Evolutionary conservation across 164 flowering plant species (phyloP).

Genomic region (Aristolochia californica): DNA sequence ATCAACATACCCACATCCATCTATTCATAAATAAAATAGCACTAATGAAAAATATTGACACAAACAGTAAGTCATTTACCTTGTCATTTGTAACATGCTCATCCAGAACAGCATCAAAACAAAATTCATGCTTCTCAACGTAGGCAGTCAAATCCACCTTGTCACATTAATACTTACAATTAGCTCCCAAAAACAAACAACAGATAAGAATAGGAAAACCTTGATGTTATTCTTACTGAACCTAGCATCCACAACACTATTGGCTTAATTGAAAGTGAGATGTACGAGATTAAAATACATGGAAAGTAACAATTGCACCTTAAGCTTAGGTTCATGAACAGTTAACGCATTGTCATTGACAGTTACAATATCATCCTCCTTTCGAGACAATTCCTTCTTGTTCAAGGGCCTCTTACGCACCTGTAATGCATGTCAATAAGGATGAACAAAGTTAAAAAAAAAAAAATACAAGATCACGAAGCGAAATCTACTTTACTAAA

Average conservation of each 20-base stretch:
- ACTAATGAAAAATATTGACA: not conserved
- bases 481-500: too few relatives aligned
- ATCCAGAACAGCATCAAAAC: slow-evolving; percentile 94
- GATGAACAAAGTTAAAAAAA: not conserved
- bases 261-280: not conserved
- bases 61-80: slow-evolving; percentile 30
- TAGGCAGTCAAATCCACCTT: slow-evolving; percentile 97
- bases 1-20: too few relatives aligned
- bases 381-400: slow-evolving; percentile 78
- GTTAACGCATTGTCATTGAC: slow-evolving; percentile 58
- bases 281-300: not conserved
- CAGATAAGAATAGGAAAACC: not conserved
- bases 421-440: slow-evolving; percentile 24
- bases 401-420: slow-evolving; percentile 97
- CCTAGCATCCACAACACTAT: not conserved
- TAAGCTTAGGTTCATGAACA: slow-evolving; percentile 90
- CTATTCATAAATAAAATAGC: not conserved
- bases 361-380: slow-evolving; percentile 87
- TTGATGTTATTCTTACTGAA: not conserved
- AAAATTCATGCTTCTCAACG: slow-evolving; percentile 96
- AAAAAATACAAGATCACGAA: too few relatives aligned
- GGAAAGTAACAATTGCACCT: slow-evolving; percentile 33
- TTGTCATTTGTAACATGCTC: slow-evolving; percentile 86
- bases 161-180: slow-evolving; percentile 15
- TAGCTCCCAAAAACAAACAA: slow-evolving; percentile 3